Conservation (phyloP, 2,329 filamentous ascomycete species). For the Colletotrichum salicis region DNA sequence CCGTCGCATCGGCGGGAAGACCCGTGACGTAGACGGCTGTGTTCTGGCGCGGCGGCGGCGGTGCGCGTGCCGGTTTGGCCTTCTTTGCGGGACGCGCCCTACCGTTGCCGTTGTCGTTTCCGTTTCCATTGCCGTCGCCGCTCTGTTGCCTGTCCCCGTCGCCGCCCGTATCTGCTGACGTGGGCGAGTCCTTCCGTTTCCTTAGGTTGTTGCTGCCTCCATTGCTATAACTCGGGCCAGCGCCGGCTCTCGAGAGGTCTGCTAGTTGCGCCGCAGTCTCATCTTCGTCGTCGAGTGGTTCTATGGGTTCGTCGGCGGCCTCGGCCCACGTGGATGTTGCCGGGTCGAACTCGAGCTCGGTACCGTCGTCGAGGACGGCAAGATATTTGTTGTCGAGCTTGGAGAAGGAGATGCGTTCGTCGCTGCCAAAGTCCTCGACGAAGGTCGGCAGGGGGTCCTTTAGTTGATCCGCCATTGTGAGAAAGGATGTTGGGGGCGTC, state of each 20-base stretch:
- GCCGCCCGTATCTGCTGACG: slow-evolving; percentile 15
- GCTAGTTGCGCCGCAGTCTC: slow-evolving; percentile 43
- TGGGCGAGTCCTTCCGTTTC: slow-evolving; percentile 57
- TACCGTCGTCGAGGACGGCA: slow-evolving; percentile 84
- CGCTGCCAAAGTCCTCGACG: slow-evolving; percentile 75
- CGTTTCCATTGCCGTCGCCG: slow-evolving; percentile 51
- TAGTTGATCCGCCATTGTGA: slow-evolving; percentile 40
- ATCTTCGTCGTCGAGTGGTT: slow-evolving; percentile 46
- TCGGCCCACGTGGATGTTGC: slow-evolving; percentile 80
- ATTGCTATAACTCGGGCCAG: slow-evolving; percentile 37
- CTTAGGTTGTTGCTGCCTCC: slow-evolving; percentile 39
- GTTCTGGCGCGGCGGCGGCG: slow-evolving; percentile 72
- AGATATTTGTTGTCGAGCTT: slow-evolving; percentile 83
- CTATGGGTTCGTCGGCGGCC: slow-evolving; percentile 60
- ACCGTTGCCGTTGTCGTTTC: not conserved
- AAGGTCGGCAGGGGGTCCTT: slow-evolving; percentile 65
- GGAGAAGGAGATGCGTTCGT: slow-evolving; percentile 89
- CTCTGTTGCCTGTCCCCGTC: slow-evolving; percentile 27
- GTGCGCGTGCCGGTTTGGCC: slow-evolving; percentile 58
- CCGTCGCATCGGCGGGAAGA: slow-evolving; percentile 81
- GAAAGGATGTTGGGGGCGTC: not conserved
- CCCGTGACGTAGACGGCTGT: slow-evolving; percentile 93
- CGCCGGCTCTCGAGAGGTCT: slow-evolving; percentile 38
- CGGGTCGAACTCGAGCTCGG: slow-evolving; percentile 85
- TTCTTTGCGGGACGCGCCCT: slow-evolving; percentile 54